Conservation (phyloP, 352 stramenopile genomes). For the Globisporangium echinulatum region DNA sequence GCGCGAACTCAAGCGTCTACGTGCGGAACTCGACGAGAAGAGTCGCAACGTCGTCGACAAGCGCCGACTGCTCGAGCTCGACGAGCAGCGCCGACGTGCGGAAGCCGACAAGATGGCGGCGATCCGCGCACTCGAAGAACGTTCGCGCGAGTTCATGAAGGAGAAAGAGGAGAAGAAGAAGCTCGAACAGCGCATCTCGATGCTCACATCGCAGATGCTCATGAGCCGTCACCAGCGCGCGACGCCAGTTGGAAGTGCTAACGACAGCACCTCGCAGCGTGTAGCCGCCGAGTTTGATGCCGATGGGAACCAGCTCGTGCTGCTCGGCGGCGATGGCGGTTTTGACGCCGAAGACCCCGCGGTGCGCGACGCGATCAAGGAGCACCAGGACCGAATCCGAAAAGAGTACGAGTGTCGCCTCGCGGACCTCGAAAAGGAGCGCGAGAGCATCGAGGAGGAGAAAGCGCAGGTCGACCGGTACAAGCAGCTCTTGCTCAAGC, state of each 20-base stretch:
- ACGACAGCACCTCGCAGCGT: neutral
- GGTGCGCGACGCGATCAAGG: constrained; percentile 78
- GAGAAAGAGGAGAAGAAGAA: constrained; percentile 95
- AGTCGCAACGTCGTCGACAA: constrained; percentile 93
- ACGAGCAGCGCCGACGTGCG: constrained; percentile 83
- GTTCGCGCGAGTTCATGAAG: constrained; percentile 90
- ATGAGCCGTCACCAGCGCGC: constrained; percentile 68
- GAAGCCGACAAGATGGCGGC: constrained; percentile 95
- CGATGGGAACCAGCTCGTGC: constrained; percentile 7
- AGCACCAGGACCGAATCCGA: constrained; percentile 87
- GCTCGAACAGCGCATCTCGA: constrained; percentile 90
- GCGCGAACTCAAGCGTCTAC: constrained; percentile 89
- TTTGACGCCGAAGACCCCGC: constrained; percentile 72
- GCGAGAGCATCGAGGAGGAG: constrained; percentile 92
- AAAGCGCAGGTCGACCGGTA: constrained; percentile 95
- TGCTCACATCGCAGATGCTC: constrained; percentile 92
- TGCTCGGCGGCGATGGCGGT: constrained; percentile 1
- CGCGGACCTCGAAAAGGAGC: constrained; percentile 91
- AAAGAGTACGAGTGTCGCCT: constrained; percentile 90
- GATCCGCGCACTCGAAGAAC: constrained; percentile 88
- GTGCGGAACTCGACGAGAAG: constrained; percentile 89
- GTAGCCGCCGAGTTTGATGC: constrained; percentile 11
- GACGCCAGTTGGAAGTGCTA: neutral
- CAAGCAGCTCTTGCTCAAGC: constrained; percentile 95
- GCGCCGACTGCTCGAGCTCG: constrained; percentile 84